Conservation (phyloP, 805 yeast species). For the Saturnispora saitoi region DNA sequence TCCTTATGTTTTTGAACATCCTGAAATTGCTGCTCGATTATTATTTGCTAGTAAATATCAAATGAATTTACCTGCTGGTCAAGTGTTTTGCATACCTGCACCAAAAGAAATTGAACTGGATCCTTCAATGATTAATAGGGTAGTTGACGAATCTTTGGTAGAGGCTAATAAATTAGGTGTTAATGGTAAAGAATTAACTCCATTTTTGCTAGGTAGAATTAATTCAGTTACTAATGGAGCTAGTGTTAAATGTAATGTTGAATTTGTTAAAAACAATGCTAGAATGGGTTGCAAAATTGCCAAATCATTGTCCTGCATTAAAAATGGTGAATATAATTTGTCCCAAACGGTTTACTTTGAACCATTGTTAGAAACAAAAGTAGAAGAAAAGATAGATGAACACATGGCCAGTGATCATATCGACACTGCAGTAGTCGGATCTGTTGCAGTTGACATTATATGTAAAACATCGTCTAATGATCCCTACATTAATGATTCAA, state of each 20-base stretch:
- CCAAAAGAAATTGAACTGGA: constrained; percentile 56
- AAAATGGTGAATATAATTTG: constrained; percentile 15
- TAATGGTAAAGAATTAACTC: constrained; percentile 70
- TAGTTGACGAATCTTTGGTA: constrained; percentile 49
- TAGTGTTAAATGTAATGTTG: constrained; percentile 62
- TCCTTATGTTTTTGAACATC: constrained; percentile 52
- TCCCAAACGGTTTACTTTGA: neutral
- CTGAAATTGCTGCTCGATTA: constrained; percentile 53
- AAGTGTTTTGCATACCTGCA: constrained; percentile 75
- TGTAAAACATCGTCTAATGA: constrained; percentile 33
- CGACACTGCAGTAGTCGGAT: constrained; percentile 50
- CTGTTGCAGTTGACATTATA: constrained; percentile 67
- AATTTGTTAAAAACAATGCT: constrained; percentile 74
- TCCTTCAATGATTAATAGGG: constrained; percentile 38
- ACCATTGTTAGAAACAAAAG: neutral
- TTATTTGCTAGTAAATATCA: constrained; percentile 38
- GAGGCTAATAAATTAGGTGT: constrained; percentile 49
- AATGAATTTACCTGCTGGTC: constrained; percentile 57
- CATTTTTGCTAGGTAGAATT: constrained; percentile 59
- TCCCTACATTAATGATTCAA: constrained; percentile 48
- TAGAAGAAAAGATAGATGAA: neutral
- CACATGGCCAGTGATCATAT: neutral
- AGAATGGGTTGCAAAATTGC: constrained; percentile 62
- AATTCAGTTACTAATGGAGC: constrained; percentile 61
- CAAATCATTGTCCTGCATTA: constrained; percentile 34